Base-by-base conservation (phyloP, 176 grass and related monocot genomes). In the Aegilops sharonensis region DNA sequence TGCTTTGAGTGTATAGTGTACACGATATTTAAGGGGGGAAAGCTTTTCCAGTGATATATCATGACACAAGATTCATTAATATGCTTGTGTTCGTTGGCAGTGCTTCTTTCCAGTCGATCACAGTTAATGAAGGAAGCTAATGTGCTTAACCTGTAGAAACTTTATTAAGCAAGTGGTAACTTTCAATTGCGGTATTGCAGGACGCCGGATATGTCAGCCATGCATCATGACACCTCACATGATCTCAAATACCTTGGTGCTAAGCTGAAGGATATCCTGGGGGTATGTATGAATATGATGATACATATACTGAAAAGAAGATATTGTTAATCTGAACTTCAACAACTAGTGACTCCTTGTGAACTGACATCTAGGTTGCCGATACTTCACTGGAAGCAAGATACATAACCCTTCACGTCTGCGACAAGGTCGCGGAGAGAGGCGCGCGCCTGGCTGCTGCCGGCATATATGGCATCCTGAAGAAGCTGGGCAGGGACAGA, bases 211-310 rank as follows among this genome's bases (percentile, higher is more conserved):
- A 89, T 98, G 96, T 98, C 96, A 63, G 84, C 91, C 32, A 95
- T 98, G 93, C 96, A 98, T 87, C 96, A 95, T 79, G 93, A 98
- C 68, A 88, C 93, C 48, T 91, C 95, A 52, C 86, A 94, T 74
- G 93, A 95, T 90, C 93, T 98, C 32, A 92, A 69, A 59, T 68
- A 95, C 68, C 79, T 98, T 61, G 93, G 85, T 13, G 81, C 90
- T 74, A 98, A 94, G 85, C 91, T 94, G 48, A 98, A 98, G 81
- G 93, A 98, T 59, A 81, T 95, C 35, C 86, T 98, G 8, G 93
- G 88, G 93, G 96, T 94, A 92, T 68, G 66, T 92, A 92, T 68
- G 65, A 57, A 10, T 43, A 50, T 82, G 45, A 79, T 86, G 45
- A 79, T 81, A 20, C 20, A 76, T 24, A 30, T 80, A 7, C 68